These are phyloP conservation scores for Cladosporium sp. DNA, from an alignment of 2,329 filamentous ascomycete genomes.

Conservation along the genomic window DNA sequence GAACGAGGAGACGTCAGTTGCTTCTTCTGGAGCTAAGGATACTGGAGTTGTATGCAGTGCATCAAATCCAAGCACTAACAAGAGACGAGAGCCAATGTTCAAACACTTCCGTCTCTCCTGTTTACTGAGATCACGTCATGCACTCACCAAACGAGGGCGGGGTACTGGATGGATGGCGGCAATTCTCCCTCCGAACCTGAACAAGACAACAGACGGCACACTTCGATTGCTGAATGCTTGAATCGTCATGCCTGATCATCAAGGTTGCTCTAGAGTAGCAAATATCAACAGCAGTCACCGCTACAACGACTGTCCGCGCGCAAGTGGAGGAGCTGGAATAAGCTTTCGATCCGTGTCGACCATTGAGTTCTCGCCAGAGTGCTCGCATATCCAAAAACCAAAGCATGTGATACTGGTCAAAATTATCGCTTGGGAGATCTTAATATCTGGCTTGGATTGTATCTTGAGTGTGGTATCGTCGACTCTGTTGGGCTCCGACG, in stretches of 20 bases:
- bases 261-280: not conserved
- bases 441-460: not conserved
- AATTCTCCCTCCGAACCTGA: not conserved
- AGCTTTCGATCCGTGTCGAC: not conserved
- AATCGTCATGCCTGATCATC: slow-evolving; percentile 2
- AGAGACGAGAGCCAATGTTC: not conserved
- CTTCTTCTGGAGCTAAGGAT: not conserved
- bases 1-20: not conserved
- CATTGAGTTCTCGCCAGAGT: not conserved
- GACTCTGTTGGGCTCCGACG: not conserved
- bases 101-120: not conserved
- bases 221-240: not conserved
- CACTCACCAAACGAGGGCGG: not conserved
- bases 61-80: not conserved
- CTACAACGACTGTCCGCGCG: not conserved
- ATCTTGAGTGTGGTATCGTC: not conserved
- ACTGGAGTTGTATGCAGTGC: not conserved
- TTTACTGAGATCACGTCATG: slow-evolving; percentile 4
- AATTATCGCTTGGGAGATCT: not conserved
- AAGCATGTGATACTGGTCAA: not conserved
- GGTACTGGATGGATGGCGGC: not conserved
- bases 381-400: not conserved
- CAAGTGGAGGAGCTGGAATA: not conserved
- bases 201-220: not conserved
- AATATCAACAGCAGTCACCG: not conserved